Base-by-base conservation (phyloP, 2,329 filamentous ascomycete species). In the Botrytis porri region DNA sequence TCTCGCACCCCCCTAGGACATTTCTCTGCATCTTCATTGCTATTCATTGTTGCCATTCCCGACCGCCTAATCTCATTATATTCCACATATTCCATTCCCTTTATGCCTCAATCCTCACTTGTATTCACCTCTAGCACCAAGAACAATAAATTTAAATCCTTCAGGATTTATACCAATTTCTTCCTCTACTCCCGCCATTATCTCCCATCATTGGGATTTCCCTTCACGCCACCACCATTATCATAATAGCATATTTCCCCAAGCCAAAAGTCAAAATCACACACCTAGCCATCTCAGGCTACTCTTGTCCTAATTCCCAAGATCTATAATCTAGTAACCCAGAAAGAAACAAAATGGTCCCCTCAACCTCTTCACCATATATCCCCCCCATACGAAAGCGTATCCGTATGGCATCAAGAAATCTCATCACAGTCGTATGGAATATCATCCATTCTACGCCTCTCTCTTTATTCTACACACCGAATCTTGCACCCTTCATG, bases 371-470 rank as follows among this genome's bases (percentile, higher is more conserved):
- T 3, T 29, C 5, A 18, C 29, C 25, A n/a, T 29, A 29, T 29
- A 6, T 16, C n/a, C 12, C 6, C 29, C 51, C 48, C 6, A 16
- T 29, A n/a, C 6, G 14, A 54, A n/a, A 29, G n/a, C 51, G n/a
- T 18, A 29, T 7, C 18, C n/a, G 6, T 3, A 54, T 3, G 18
- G 8, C 14, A 18, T 18, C 14, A 54, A 18, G 0, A 54, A 0
- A 18, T 54, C 51, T 29, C 25, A 12, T n/a, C 22, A 51, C 25
- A 51, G 12, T 6, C 48, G 48, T 51, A 54, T n/a, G n/a, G n/a
- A 54, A 3, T 18, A 54, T 54, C 14, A 54, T 18, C 4, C 12
- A 54, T 54, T 54, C 25, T 4, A 51, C 48, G 4, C 25, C 22
- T 3, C 48, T 45, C 43, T 51, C 9, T 51, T n/a, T 0, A n/a